Base-by-base conservation (phyloP, 2,329 filamentous ascomycete species). In the Colletotrichum siamense region DNA sequence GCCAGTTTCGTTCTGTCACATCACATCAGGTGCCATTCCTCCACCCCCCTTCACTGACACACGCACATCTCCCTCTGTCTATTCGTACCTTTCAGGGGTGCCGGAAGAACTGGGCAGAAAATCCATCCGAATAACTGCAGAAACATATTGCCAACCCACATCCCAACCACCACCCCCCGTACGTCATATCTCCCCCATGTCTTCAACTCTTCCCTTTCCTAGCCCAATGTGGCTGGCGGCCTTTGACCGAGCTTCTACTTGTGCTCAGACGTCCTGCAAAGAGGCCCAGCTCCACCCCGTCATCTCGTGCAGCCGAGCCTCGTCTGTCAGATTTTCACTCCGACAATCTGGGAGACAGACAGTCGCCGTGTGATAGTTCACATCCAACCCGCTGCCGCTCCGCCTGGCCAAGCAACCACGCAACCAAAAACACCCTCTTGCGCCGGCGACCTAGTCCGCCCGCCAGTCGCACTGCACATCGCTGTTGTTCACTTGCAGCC, bases 321-420 rank as follows among this genome's bases (percentile, higher is more conserved):
- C 57, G 70, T 59, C 57, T 64, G 73, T 73, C 73, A 76, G 69
- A 73, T 76, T 76, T 73, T 73, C 70, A 76, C 69, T 59, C 70
- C 73, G 73, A 65, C 63, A 76, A 76, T 76, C 73, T 63, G 32
- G 73, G 68, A 49, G 59, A 65, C 61, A 57, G 63, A 68, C 10
- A 61, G 36, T 39, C 32, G 70, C 64, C 64, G 68, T 73, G 64
- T 73, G 73, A 69, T 65, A 59, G 73, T 73, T 73, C 57, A 64
- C 44, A 69, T 68, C 62, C 57, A 24, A 39, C 22, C 26, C 34
- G 32, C 39, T 30, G 55, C 62, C 67, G 32, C 36, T 18, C 34
- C 68, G 68, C 57, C 36, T 63, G 68, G 34, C 36, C 55, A 49
- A 44, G 68, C 39, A 61, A 32, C 36, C 55, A 44, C 22, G 68